Percentiles rank a stretch among this genome's conserved stretches.
Conservation (phyloP, 2,329 filamentous ascomycete genomes). For the Tolypocladium paradoxum region DNA sequence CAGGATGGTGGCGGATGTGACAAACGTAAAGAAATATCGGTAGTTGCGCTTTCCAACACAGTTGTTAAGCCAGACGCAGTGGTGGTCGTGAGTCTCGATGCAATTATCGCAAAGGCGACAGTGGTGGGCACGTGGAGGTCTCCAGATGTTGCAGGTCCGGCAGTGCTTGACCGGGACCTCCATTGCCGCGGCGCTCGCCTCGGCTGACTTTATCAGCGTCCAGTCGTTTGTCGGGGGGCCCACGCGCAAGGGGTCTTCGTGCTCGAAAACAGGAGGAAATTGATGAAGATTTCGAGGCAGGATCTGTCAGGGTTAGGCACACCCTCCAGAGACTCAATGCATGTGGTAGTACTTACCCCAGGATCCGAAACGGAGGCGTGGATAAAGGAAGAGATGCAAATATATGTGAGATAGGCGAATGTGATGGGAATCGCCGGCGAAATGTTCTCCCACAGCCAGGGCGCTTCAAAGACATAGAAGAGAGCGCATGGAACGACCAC, state of each 20-base stretch:
- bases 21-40: conserved; percentile 92
- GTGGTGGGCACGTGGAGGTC: conserved; percentile 88
- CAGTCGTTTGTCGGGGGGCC: conserved; percentile 87
- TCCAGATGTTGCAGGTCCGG: conserved; percentile 95
- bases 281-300: conserved; percentile 84
- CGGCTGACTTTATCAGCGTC: conserved; percentile 78
- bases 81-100: conserved; percentile 92
- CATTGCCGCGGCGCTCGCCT: conserved; percentile 72
- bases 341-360: conserved; percentile 52
- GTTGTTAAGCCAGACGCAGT: conserved; percentile 99
- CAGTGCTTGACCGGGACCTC: conserved; percentile 98
- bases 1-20: conserved; percentile 67
- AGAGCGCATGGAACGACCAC: conserved; percentile 69
- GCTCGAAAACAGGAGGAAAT: conserved; percentile 64
- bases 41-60: conserved; percentile 96
- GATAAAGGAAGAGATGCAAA: conserved; percentile 87
- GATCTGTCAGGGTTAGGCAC: conserved; percentile 46
- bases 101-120: conserved; percentile 96
- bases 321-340: not conserved
- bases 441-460: conserved; percentile 76
- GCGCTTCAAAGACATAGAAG: conserved; percentile 77
- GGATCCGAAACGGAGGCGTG: conserved; percentile 90
- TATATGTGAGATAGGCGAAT: conserved; percentile 83
- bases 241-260: conserved; percentile 70
- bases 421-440: conserved; percentile 81